Conservation (phyloP, 352 stramenopile species). For the Phytophthora melonis region DNA sequence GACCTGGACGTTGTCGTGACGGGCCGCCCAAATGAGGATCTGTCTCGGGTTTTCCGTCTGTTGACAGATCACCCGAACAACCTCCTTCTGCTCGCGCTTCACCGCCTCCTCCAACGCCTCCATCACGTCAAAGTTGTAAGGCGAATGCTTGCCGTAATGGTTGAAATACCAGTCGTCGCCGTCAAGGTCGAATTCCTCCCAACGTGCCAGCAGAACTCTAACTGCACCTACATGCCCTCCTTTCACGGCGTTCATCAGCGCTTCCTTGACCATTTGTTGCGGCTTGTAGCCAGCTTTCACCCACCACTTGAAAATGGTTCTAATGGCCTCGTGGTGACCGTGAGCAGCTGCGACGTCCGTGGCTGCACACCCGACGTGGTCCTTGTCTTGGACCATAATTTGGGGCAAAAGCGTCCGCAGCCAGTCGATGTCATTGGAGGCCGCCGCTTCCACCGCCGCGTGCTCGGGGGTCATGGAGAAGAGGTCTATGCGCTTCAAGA, state of each 20-base stretch:
- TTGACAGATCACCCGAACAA: conserved; percentile 1
- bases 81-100: background rate
- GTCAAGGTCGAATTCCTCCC: background rate
- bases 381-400: background rate
- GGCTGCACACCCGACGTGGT: conserved; percentile 1
- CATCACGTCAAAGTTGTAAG: conserved; percentile 5
- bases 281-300: background rate
- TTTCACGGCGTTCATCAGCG: background rate
- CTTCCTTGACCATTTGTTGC: background rate
- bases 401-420: conserved; percentile 7
- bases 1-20: conserved; percentile 1
- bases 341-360: conserved; percentile 1
- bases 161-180: background rate
- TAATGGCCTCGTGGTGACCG: conserved; percentile 2
- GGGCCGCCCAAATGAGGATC: conserved; percentile 6
- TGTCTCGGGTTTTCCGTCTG: background rate
- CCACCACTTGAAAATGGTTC: conserved; percentile 3
- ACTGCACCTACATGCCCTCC: background rate
- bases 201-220: background rate
- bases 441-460: conserved; percentile 1
- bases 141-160: background rate
- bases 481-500: conserved; percentile 1
- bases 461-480: background rate
- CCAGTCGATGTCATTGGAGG: conserved; percentile 5
- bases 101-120: conserved; percentile 7